Conservation (phyloP, 1,284 basidiomycete genomes). For the Coniferiporia sulphurascens region DNA sequence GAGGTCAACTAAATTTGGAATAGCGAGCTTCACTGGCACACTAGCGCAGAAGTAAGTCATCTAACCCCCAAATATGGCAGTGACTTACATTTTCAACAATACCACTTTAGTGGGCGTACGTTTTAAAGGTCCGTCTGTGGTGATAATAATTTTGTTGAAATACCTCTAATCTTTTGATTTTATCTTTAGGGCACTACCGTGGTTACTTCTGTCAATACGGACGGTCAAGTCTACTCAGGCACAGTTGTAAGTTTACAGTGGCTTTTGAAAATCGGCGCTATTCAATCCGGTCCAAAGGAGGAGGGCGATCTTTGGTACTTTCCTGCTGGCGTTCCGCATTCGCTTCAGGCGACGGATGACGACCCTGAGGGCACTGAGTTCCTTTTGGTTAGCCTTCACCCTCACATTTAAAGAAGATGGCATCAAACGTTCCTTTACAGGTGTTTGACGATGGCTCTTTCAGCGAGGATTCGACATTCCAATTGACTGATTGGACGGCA, state of each 20-base stretch:
- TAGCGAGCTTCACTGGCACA: conserved; percentile 59
- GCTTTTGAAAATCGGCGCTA: neutral
- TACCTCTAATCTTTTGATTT: neutral
- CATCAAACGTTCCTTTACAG: conserved; percentile 14
- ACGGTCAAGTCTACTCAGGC: conserved; percentile 43
- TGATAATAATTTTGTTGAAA: neutral
- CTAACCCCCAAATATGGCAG: neutral
- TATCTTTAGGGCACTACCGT: conserved; percentile 36
- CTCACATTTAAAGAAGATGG: too few species aligned
- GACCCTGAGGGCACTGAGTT: conserved; percentile 50
- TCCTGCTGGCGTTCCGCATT: conserved; percentile 48
- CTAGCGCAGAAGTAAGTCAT: conserved; percentile 38
- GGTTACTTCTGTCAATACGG: conserved; percentile 44
- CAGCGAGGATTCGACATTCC: conserved; percentile 39
- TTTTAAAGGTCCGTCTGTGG: conserved; percentile 31
- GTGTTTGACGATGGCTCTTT: conserved; percentile 37
- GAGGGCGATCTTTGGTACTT: conserved; percentile 56
- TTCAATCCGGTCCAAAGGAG: conserved; percentile 22
- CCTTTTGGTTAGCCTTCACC: conserved; percentile 37
- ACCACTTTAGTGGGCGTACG: conserved; percentile 41
- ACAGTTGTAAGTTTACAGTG: conserved; percentile 37
- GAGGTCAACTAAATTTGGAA: neutral
- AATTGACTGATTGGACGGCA: conserved; percentile 34
- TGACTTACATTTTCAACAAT: neutral
- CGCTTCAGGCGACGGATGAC: conserved; percentile 48